Evolutionary conservation across 2,329 filamentous ascomycete species (phyloP).

Genomic region (Trichoderma breve): DNA sequence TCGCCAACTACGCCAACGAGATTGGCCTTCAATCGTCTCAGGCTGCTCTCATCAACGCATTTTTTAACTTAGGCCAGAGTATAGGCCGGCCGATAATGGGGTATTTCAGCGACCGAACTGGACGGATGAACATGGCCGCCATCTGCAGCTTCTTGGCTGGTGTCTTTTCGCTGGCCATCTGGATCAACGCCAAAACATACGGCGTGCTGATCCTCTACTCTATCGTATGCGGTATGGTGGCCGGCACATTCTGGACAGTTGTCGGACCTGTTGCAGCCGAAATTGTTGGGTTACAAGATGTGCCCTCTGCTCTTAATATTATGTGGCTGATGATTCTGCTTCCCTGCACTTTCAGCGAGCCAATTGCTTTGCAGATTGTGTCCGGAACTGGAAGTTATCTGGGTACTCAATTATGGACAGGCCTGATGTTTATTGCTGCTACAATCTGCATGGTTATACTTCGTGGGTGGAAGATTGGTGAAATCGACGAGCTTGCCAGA

Average conservation of each 20-base stretch:
- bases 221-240: constrained; percentile 66
- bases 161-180: constrained; percentile 66
- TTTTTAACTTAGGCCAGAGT: constrained; percentile 67
- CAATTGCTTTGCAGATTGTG: constrained; percentile 58
- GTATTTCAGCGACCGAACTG: constrained; percentile 66
- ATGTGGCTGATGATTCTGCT: constrained; percentile 70
- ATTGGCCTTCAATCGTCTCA: constrained; percentile 66
- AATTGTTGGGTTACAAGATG: constrained; percentile 66
- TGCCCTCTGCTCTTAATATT: constrained; percentile 67
- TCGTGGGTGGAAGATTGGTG: constrained; percentile 40
- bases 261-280: constrained; percentile 70
- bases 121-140: constrained; percentile 70
- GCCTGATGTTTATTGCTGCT: constrained; percentile 58
- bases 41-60: constrained; percentile 68
- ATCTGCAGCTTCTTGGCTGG: constrained; percentile 63
- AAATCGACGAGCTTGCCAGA: constrained; percentile 34
- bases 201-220: constrained; percentile 70
- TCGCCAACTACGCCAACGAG: constrained; percentile 69
- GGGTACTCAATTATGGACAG: constrained; percentile 57
- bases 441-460: constrained; percentile 34
- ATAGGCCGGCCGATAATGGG: constrained; percentile 71
- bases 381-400: constrained; percentile 47
- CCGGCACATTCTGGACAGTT: constrained; percentile 69
- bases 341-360: constrained; percentile 67
- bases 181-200: constrained; percentile 64